Conservation (phyloP, 2,329 filamentous ascomycete species). For the Botryotinia calthae region DNA sequence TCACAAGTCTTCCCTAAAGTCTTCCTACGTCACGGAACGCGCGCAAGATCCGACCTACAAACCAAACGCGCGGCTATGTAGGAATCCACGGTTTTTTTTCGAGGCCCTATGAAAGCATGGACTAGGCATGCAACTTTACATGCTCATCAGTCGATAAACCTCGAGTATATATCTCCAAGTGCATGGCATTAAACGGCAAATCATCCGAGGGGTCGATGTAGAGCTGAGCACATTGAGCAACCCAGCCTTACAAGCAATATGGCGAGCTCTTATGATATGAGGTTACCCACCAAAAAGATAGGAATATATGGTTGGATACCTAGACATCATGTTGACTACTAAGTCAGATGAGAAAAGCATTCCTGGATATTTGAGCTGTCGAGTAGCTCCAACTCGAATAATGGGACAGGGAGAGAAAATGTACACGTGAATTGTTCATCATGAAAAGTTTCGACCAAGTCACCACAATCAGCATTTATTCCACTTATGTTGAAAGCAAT, state of each 20-base stretch:
- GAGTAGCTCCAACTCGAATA: neutral
- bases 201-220: neutral
- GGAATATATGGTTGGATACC: neutral
- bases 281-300: neutral
- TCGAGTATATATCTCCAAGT: neutral
- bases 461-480: neutral
- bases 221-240: neutral
- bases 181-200: too few species aligned
- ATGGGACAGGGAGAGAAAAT: neutral
- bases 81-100: neutral
- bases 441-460: too few species aligned
- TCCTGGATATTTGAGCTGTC: neutral
- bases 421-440: too few species aligned
- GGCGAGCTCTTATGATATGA: neutral
- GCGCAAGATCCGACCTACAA: neutral
- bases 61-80: neutral
- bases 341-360: neutral
- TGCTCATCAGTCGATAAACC: too few species aligned
- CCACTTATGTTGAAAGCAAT: neutral
- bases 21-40: too few species aligned
- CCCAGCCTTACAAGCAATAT: neutral
- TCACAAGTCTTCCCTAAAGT: neutral
- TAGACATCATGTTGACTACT: neutral
- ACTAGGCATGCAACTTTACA: neutral
- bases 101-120: neutral